phyloP scores from a whole-genome alignment of 768 basidiomycete species.

The Mycena amicta region DNA sequence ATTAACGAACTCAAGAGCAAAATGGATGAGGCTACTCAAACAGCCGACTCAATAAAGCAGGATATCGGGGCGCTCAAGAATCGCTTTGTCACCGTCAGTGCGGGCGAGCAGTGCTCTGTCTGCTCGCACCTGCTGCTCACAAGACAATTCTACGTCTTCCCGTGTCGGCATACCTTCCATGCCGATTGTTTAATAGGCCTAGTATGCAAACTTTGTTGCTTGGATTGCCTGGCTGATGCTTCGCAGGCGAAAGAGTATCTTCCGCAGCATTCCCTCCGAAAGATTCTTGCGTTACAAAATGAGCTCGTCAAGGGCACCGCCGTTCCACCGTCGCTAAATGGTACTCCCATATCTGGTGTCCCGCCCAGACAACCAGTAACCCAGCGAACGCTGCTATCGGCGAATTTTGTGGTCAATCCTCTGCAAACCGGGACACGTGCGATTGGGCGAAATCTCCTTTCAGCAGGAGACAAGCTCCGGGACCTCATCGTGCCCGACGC shows the following conservation, averaged over 20 bases:
- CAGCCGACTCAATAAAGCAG: conserved; percentile 90
- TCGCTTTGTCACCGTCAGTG: conserved; percentile 90
- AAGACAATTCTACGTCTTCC: conserved; percentile 97
- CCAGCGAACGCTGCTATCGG: conserved; percentile 72
- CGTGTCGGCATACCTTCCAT: conserved; percentile 97
- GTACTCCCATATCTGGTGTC: conserved; percentile 31
- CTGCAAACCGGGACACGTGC: conserved; percentile 66
- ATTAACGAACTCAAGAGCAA: conserved; percentile 89
- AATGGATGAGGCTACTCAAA: conserved; percentile 94
- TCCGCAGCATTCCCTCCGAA: conserved; percentile 77
- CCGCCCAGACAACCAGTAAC: conserved; percentile 45
- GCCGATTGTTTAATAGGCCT: conserved; percentile 94
- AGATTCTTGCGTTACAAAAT: conserved; percentile 83
- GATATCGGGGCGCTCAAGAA: conserved; percentile 85
- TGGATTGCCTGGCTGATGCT: conserved; percentile 16
- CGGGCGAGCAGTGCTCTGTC: conserved; percentile 81
- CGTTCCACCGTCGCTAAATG: conserved; percentile 32
- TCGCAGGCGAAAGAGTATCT: conserved; percentile 91
- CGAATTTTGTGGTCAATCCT: conserved; percentile 66
- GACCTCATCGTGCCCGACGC: conserved; percentile 95
- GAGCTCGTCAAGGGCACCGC: conserved; percentile 67
- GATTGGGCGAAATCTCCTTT: conserved; percentile 78
- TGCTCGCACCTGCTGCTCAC: conserved; percentile 79
- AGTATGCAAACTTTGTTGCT: conserved; percentile 52
- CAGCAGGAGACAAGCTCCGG: conserved; percentile 85